Evolutionary conservation across 2,329 filamentous ascomycete genomes (phyloP), one percentile per base, ranked within the genome.

Genomic region (Harringtonia aguacate): DNA sequence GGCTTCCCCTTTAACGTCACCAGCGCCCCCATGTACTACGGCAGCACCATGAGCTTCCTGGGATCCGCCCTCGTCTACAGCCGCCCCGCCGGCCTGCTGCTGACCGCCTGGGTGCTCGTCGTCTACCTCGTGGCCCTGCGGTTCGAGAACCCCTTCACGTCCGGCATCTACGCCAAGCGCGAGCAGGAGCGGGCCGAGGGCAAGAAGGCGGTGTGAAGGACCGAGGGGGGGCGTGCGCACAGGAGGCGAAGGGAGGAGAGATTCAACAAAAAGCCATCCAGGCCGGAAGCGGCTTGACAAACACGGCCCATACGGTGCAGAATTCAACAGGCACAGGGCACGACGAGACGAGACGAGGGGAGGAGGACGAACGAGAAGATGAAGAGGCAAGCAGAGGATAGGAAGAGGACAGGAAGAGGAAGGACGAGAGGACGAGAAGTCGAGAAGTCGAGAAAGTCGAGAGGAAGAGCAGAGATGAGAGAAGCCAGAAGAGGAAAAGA

Each of bases 1-100:
- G 84, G 86, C 14, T 98, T 98, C 61, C 92, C 92, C 3, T 98
- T 98, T 74, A 97, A 85, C 64, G 75, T 97, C 48, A 89, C 83
- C 44, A 77, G 79, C 52, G 84, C 87, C 42, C 92, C 92, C 50
- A 98, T 98, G 92, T 98, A 98, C 71, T 85, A 88, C 68, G 92
- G 92, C 46, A 87, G 82, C 49, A 92, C 90, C 21, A 73, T 94
- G 74, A 90, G 84, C 66, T 98, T 98, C 66, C 66, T 97, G 46
- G 92, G 86, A 21, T 85, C 84, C 3, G 86, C 90, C 6, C 66
- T 98, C 46, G 78, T 86, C 60, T 87, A 81, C 57, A 88, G 86
- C 44, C 92, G 88, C 67, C 88, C 88, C 0, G 92, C 90, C 1
- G 92, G 92, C 1, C 53, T 97, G 31, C 56, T 90, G 41, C 62